These are phyloP conservation scores for Fusarium torulosum DNA, from an alignment of 2,329 filamentous ascomycete genomes.

Conservation along the genomic window DNA sequence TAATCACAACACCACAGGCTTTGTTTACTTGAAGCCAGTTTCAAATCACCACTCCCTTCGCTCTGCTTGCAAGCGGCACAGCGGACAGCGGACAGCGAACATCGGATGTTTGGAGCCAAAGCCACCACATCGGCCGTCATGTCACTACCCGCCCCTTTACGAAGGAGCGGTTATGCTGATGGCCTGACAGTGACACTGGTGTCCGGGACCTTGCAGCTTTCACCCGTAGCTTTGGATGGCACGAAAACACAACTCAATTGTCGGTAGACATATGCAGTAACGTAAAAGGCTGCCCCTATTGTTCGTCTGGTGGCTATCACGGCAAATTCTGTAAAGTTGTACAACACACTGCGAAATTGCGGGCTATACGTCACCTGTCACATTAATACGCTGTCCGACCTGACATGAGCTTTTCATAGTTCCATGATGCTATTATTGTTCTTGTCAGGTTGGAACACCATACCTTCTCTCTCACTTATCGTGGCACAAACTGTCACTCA, in stretches of 20 bases:
- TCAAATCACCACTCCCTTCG: slow-evolving; percentile 43
- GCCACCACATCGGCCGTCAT: slow-evolving; percentile 30
- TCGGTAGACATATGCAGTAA: background rate
- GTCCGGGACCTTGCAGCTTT: slow-evolving; percentile 38
- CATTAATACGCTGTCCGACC: slow-evolving; percentile 12
- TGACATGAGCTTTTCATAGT: slow-evolving; percentile 17
- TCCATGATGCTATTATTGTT: slow-evolving; percentile 33
- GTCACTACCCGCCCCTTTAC: slow-evolving; percentile 39
- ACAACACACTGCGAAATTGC: slow-evolving; percentile 21
- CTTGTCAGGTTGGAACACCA: background rate
- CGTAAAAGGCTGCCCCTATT: background rate
- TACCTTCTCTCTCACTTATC: background rate
- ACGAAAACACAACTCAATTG: slow-evolving; percentile 20
- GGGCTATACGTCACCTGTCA: slow-evolving; percentile 14
- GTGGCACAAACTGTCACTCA: slow-evolving; percentile 18
- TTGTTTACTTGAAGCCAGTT: slow-evolving; percentile 28
- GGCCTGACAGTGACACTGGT: slow-evolving; percentile 22
- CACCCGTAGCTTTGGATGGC: slow-evolving; percentile 18
- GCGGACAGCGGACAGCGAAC: slow-evolving; percentile 8
- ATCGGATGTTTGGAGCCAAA: slow-evolving; percentile 2
- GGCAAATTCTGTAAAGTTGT: slow-evolving; percentile 14
- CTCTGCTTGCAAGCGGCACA: slow-evolving; percentile 12
- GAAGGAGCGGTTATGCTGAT: slow-evolving; percentile 7
- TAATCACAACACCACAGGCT: slow-evolving; percentile 35
- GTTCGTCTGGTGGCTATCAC: slow-evolving; percentile 21